phyloP scores from a whole-genome alignment of 805 yeast species.

The Tetrapisispora phaffii region DNA sequence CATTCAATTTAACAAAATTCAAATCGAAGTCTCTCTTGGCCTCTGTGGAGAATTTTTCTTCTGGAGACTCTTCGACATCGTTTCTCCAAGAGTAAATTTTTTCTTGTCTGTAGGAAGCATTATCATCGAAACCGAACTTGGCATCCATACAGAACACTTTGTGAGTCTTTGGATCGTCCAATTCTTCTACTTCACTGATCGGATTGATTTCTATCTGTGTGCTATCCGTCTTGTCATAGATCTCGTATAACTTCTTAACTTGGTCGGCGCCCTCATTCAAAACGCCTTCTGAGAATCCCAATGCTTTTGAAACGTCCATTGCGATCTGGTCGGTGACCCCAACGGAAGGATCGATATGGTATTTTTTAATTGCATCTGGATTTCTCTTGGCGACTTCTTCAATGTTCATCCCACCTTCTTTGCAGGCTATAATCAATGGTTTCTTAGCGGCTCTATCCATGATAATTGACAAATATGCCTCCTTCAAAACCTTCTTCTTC shows the following conservation, averaged over 20 bases:
- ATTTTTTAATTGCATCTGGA: constrained; percentile 88
- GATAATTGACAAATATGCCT: constrained; percentile 89
- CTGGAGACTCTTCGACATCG: constrained; percentile 93
- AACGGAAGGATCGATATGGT: constrained; percentile 57
- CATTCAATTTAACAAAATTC: constrained; percentile 95
- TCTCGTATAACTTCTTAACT: constrained; percentile 77
- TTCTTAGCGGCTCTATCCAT: constrained; percentile 87
- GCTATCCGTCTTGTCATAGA: constrained; percentile 85
- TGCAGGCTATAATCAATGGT: constrained; percentile 89
- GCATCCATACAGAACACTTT: constrained; percentile 98
- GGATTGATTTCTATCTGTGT: constrained; percentile 99
- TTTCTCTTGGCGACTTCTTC: constrained; percentile 92
- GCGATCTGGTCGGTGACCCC: constrained; percentile 81
- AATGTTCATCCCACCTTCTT: constrained; percentile 99
- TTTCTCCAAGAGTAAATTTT: constrained; percentile 97
- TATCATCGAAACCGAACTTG: constrained; percentile 95
- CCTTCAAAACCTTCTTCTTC: constrained; percentile 87
- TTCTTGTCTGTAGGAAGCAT: constrained; percentile 88
- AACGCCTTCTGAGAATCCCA: constrained; percentile 73
- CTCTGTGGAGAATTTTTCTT: constrained; percentile 55
- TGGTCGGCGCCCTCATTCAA: constrained; percentile 80
- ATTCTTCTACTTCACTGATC: constrained; percentile 79
- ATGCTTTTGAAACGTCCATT: constrained; percentile 58
- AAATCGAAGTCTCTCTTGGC: constrained; percentile 81
- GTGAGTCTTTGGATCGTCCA: constrained; percentile 35